phyloP scores from a whole-genome alignment of 2,329 filamentous ascomycete genomes.

The Fusarium oxysporum region DNA sequence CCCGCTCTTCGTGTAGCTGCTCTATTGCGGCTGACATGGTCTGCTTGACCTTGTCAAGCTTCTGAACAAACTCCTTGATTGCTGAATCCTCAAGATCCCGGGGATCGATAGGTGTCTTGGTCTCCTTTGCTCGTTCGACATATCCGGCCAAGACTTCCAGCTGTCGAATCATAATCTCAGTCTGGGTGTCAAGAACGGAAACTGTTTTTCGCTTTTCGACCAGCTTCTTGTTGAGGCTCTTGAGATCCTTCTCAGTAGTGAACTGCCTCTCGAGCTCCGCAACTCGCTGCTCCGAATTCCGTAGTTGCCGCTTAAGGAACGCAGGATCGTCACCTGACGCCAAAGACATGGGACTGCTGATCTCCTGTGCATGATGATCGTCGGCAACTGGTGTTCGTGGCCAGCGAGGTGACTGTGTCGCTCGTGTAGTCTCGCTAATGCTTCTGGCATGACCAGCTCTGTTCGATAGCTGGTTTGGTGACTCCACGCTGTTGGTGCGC shows the following conservation, averaged over 20 bases:
- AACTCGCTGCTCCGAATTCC: slow-evolving; percentile 84
- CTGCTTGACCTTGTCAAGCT: slow-evolving; percentile 71
- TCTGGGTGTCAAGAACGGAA: slow-evolving; percentile 91
- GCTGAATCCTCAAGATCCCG: slow-evolving; percentile 87
- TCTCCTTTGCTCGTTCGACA: slow-evolving; percentile 86
- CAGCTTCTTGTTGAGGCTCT: slow-evolving; percentile 86
- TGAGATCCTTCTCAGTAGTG: slow-evolving; percentile 71
- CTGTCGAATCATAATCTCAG: slow-evolving; percentile 94
- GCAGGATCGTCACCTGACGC: slow-evolving; percentile 74
- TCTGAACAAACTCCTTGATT: slow-evolving; percentile 90
- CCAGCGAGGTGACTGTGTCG: slow-evolving; percentile 75
- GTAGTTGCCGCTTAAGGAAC: slow-evolving; percentile 78
- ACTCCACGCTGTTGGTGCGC: slow-evolving; percentile 83
- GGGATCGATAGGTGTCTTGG: slow-evolving; percentile 82
- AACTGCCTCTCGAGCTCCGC: slow-evolving; percentile 88
- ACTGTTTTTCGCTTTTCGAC: slow-evolving; percentile 96
- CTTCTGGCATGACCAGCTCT: slow-evolving; percentile 68
- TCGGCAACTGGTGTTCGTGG: slow-evolving; percentile 74
- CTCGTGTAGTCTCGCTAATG: slow-evolving; percentile 74
- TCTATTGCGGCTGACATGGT: slow-evolving; percentile 69
- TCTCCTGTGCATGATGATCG: slow-evolving; percentile 67
- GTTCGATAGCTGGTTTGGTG: slow-evolving; percentile 56
- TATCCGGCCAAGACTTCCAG: slow-evolving; percentile 90
- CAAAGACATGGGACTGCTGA: slow-evolving; percentile 78
- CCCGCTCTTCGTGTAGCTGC: slow-evolving; percentile 75